These are phyloP conservation scores for Leccinellum luteum DNA, from an alignment of 768 basidiomycete species.

Conservation along the genomic window DNA sequence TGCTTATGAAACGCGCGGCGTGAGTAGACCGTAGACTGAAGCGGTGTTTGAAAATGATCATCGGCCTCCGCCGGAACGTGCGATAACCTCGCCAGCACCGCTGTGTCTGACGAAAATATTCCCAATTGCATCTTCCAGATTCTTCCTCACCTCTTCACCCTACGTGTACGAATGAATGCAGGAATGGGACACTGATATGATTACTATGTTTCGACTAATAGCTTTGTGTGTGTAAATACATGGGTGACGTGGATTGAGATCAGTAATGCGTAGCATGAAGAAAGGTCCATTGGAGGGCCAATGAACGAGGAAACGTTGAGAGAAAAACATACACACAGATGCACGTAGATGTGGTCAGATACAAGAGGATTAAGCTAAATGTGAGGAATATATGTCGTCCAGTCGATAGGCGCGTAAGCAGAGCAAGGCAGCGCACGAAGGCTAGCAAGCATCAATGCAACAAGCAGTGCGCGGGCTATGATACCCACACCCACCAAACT, in stretches of 20 bases:
- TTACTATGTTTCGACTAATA: not conserved
- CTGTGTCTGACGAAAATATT: too few species aligned
- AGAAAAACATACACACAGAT: too few species aligned
- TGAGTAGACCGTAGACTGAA: too few species aligned
- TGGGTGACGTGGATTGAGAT: not conserved
- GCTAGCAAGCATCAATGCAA: not conserved
- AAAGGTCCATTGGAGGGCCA: not conserved
- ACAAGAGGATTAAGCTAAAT: not conserved
- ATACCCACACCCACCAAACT: not conserved
- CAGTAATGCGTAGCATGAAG: not conserved
- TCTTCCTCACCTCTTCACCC: not conserved
- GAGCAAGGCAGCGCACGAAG: not conserved
- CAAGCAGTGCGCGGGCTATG: not conserved
- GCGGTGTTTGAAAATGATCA: too few species aligned
- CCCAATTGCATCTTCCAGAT: not conserved
- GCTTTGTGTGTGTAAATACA: not conserved
- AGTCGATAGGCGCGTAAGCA: not conserved
- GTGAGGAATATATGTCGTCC: constrained; percentile 2
- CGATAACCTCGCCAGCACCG: too few species aligned
- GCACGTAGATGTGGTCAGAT: too few species aligned
- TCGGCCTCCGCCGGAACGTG: too few species aligned
- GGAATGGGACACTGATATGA: not conserved
- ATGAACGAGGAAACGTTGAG: too few species aligned
- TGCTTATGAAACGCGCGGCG: too few species aligned
- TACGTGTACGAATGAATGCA: not conserved